Evolutionary conservation across 148 eudicot species (phyloP), one percentile per base, ranked within the genome.

Genomic region (Heliosperma pusillum): DNA sequence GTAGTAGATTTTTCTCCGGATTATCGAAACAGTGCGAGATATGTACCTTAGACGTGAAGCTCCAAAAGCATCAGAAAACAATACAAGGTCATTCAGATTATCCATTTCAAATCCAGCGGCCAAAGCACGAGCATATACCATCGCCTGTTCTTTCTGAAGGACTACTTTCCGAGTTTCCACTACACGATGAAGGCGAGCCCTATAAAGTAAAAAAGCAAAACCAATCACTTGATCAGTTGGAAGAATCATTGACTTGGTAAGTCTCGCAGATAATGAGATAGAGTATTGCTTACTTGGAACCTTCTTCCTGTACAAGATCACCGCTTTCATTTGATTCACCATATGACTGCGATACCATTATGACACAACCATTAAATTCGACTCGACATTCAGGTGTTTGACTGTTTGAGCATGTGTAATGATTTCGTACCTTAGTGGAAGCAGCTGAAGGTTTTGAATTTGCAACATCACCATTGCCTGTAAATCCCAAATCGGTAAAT

Each of bases 41-140:
- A 24, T 16, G 44, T 84, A 93, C 98, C 98, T 93, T 77, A 90
- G 82, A 68, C 98, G 98, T 25, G 87, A 71, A 76, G 96, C 96
- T 75, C 92, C 98, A 84, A 93, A 93, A 62, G 87, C 87, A 83
- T 93, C 93, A 62, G 91, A 78, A 74, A 93, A 93, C 47, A 77
- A 77, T 58, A 91, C 58, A 67, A 93, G 93, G 72, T 88, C 90
- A 26, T 87, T 86, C 70, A 91, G 76, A 70, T 80, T 74, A 74
- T 89, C 91, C 74, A 87, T 79, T 78, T 93, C 93, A 83, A 71
- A 93, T 20, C 96, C 98, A 69, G 91, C 93, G 64, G 89, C 96
- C 71, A 90, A 75, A 69, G 97, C 90, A 71, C 97, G 91, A 50
- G 98, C 98, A 81, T 86, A 91, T 30, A 87, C 96, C 98, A 93